Evolutionary conservation across 2,329 filamentous ascomycete genomes (phyloP), one percentile per base, ranked within the genome.

Genomic region (Lachnellula suecica): DNA sequence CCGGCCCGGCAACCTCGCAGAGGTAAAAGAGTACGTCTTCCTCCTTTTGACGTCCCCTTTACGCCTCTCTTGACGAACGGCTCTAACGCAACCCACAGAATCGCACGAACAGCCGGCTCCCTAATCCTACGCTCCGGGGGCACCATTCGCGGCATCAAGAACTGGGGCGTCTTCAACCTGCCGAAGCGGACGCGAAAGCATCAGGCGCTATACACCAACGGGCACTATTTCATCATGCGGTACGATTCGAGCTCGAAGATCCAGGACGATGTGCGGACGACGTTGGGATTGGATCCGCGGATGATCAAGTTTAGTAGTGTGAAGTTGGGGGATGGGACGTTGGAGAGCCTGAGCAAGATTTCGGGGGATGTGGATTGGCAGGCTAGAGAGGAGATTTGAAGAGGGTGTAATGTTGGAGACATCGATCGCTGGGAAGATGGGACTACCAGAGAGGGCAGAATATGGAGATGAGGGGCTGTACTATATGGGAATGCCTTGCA

Each of bases 221-320:
- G 94, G 50, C 92, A 97, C 77, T 96, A 99, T 80, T 99, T 99
- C 72, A 88, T 96, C 67, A 89, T 99, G 88, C 89, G 94, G 64
- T 99, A 96, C 78, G 94, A 99, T 71, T 76, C 87, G 51, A 88
- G 85, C 54, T 75, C 85, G 7, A 71, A 77, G 46, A 86, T 89
- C 7, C 93, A 97, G 72, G 76, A 88, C 60, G 78, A 84, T 40
- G 81, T 99, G 37, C 81, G 87, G 56, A 80, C 79, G 55, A 93
- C 89, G 17, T 79, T 99, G 60, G 81, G 83, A 46, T 78, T 96
- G 61, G 94, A 99, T 74, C 93, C 94, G 37, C 80, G 94, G 52
- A 89, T 97, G 83, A 88, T 99, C 58, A 84, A 91, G 53, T 87
- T 92, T 64, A 86, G 85, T 23, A 85, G 93, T 54, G 91, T 97